A percentile compares a stretch with the other conserved stretches of the same genome.
Conservation (phyloP, 2,329 filamentous ascomycete species). For the Penicillium sp. region DNA sequence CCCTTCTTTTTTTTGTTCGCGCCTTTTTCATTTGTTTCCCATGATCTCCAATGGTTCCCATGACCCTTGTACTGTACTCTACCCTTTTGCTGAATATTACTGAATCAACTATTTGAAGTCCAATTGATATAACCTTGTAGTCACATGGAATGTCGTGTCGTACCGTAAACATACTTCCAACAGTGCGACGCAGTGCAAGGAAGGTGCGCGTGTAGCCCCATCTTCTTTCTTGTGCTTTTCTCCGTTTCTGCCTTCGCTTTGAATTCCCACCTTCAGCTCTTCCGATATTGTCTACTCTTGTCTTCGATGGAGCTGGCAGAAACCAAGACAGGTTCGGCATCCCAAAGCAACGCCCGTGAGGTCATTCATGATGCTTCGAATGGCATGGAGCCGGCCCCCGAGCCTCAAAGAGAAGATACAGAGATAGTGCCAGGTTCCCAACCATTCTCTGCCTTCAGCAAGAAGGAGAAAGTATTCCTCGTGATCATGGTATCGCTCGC, state of each 20-base stretch:
- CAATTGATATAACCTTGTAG: not conserved
- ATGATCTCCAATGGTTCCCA: conserved; percentile 13
- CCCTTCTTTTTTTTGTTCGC: conserved; percentile 1
- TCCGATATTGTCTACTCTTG: not conserved
- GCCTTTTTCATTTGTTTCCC: conserved; percentile 13
- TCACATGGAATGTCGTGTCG: not conserved
- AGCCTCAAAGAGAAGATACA: conserved; percentile 1
- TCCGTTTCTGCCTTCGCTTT: not conserved
- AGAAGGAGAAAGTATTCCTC: conserved; percentile 37
- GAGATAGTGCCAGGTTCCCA: not conserved
- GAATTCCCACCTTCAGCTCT: not conserved
- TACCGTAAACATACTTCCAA: not conserved
- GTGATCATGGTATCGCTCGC: conserved; percentile 41
- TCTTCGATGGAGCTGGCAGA: not conserved
- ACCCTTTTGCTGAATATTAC: conserved; percentile 6
- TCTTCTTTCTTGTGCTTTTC: not conserved
- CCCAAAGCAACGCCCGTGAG: not conserved
- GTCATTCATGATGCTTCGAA: not conserved
- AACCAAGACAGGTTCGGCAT: not conserved
- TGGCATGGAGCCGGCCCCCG: not conserved
- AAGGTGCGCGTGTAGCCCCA: not conserved
- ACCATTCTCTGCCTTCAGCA: conserved; percentile 33
- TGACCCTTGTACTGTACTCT: conserved; percentile 12
- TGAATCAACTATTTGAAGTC: conserved; percentile 1
- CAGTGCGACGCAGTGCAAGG: not conserved